These are phyloP conservation scores for Medicago truncatula DNA, from an alignment of 306 rosid genomes.

Conservation along the genomic window DNA sequence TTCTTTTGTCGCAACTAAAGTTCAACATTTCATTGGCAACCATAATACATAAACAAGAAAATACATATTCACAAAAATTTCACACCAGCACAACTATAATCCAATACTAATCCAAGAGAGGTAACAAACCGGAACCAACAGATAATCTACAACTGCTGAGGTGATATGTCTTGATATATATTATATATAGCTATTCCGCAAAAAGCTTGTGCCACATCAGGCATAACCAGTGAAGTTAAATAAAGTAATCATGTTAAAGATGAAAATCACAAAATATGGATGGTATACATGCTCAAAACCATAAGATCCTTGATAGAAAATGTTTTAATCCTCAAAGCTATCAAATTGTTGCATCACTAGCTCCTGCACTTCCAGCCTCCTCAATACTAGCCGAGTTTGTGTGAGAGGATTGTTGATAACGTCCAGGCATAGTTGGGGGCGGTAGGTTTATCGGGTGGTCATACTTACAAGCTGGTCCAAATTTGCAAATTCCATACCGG, in stretches of 20 bases:
- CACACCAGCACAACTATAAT: constrained; percentile 1
- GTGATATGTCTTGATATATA: neutral
- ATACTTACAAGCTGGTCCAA: constrained; percentile 84
- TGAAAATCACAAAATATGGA: constrained; percentile 46
- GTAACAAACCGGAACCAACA: constrained; percentile 23
- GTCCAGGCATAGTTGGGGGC: constrained; percentile 49
- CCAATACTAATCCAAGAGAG: neutral
- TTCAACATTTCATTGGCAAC: constrained; percentile 9
- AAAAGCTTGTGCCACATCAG: constrained; percentile 50
- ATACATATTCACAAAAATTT: constrained; percentile 3
- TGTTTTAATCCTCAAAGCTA: constrained; percentile 43
- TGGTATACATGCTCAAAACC: constrained; percentile 42
- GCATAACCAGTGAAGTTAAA: constrained; percentile 41
- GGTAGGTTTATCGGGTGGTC: constrained; percentile 61
- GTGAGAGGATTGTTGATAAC: constrained; percentile 54
- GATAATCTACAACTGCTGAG: constrained; percentile 12
- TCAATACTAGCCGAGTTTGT: constrained; percentile 44
- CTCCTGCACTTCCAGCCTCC: constrained; percentile 54
- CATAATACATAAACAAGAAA: neutral
- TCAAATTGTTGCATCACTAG: constrained; percentile 47
- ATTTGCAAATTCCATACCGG: constrained; percentile 91
- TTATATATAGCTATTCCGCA: constrained; percentile 18
- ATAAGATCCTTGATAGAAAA: constrained; percentile 36
- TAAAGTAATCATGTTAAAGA: constrained; percentile 39
- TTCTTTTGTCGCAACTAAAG: neutral